A percentile compares a stretch with the other conserved stretches of the same genome.
These are phyloP conservation scores for Fusarium nematophilum DNA, from an alignment of 2,329 filamentous ascomycete species.

Conservation along the genomic window DNA sequence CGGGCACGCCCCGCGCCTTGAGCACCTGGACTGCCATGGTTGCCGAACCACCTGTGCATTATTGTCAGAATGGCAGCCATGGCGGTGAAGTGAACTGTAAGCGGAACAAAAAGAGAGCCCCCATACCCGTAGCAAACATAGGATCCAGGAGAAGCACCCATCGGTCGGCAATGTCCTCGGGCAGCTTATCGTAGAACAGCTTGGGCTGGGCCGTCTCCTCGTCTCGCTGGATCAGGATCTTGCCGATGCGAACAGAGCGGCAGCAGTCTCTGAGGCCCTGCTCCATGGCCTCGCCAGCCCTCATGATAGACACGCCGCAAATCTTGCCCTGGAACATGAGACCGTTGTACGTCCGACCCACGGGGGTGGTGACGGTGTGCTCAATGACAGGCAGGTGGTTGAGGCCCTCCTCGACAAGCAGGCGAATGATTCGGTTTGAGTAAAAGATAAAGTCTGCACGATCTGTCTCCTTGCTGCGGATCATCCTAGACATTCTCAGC, in stretches of 20 bases:
- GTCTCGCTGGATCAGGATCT: conserved; percentile 97
- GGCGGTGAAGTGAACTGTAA: not conserved
- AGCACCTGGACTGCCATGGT: conserved; percentile 97
- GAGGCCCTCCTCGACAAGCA: conserved; percentile 95
- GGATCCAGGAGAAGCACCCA: conserved; percentile 96
- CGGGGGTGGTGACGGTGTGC: conserved; percentile 89
- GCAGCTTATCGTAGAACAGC: conserved; percentile 97
- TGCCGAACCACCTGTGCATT: conserved; percentile 81
- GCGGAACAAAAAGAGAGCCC: not conserved
- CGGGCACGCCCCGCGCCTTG: conserved; percentile 88
- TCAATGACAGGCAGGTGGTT: conserved; percentile 95
- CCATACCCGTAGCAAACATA: conserved; percentile 96
- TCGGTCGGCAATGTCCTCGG: conserved; percentile 88
- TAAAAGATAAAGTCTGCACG: conserved; percentile 99
- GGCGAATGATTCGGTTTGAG: conserved; percentile 96
- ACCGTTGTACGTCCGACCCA: conserved; percentile 87
- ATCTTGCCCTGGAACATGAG: conserved; percentile 98
- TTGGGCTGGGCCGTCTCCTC: conserved; percentile 94
- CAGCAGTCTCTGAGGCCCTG: conserved; percentile 96
- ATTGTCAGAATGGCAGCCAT: conserved; percentile 14
- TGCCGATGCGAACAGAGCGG: conserved; percentile 96
- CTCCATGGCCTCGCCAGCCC: conserved; percentile 98
- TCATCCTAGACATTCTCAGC: conserved; percentile 75
- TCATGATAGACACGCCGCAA: conserved; percentile 98
- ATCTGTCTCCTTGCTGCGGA: conserved; percentile 88